Base-by-base conservation (phyloP, 208 protist genomes). In the Trypanosoma boissoni region DNA sequence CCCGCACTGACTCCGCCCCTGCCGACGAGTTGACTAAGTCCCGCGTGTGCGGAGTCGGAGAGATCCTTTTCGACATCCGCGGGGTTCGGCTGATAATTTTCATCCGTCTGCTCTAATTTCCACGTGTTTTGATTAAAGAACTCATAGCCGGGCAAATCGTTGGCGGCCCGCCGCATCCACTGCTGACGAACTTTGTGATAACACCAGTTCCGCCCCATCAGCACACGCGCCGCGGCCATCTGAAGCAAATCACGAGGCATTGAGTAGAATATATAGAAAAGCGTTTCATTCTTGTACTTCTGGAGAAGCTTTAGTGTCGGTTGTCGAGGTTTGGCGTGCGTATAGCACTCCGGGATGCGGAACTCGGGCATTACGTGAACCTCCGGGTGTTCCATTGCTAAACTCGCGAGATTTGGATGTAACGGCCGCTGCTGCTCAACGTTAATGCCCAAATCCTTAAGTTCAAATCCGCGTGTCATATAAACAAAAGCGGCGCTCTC, bases 201-300 rank as follows among this genome's bases (percentile, higher is more conserved):
- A 42, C 68, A 77, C 97, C 97, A 99, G 26, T 90, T 76, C 3
- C 94, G 77, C 42, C 95, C 89, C 68, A 92, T 89, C 28, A 99
- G 64, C 26, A 97, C 94, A 0, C 78, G 69, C 7, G 97, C 96
- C 2, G 95, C 96, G 28, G 88, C 88, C 3, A 98, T 58, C 70
- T 99, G 97, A 21, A 99, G 77, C 34, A 97, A 83, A 64, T 99
- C 98, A 6, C 96, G 70, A 18, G 97, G 97, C 97, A 99, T 98
- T 50, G 86, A 88, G 72, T 99, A 99, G 69, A 99, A 99, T 53
- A 99, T 98, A 72, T 99, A 99, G 49, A 99, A 97, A 16, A 99
- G 83, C 14, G 96, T 99, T 18, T 98, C 93, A 26, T 98, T 75
- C 55, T 95, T 92, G 65, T 96, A 97, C 60, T 92, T 82, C 8